phyloP scores from a whole-genome alignment of 2,329 filamentous ascomycete species.

The Sporothrix curviconia region DNA sequence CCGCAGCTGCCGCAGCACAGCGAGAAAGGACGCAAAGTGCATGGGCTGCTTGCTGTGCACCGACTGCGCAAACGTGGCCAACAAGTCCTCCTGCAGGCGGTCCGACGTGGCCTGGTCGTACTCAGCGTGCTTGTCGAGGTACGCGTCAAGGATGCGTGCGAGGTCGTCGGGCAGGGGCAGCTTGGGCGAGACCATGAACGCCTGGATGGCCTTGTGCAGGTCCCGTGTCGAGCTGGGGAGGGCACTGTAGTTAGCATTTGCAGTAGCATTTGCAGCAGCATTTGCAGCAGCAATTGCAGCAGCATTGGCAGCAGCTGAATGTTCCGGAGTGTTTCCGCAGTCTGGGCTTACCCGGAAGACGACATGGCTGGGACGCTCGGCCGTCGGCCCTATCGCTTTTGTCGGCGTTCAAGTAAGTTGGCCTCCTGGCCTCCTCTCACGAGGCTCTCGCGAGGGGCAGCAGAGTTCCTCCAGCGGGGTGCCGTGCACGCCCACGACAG shows the following conservation, averaged over 20 bases:
- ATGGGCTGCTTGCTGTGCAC: constrained; percentile 47
- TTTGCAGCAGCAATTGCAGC: too few relatives aligned
- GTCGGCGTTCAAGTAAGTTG: too few relatives aligned
- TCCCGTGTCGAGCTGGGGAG: constrained; percentile 50
- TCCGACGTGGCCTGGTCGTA: constrained; percentile 64
- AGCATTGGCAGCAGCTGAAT: too few relatives aligned
- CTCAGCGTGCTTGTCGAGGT: constrained; percentile 60
- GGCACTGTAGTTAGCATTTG: neutral
- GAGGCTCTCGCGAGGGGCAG: too few relatives aligned
- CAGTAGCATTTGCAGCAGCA: too few relatives aligned
- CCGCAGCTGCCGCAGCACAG: constrained; percentile 57
- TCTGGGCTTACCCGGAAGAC: too few relatives aligned
- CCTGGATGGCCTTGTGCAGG: constrained; percentile 50
- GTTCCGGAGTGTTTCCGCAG: too few relatives aligned
- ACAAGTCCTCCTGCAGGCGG: constrained; percentile 66
- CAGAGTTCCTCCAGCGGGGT: too few relatives aligned
- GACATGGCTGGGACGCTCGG: too few relatives aligned
- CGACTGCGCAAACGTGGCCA: constrained; percentile 58
- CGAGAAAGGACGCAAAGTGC: constrained; percentile 61
- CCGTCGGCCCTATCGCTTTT: too few relatives aligned
- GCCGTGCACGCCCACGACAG: too few relatives aligned
- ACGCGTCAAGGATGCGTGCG: constrained; percentile 54
- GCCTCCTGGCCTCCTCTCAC: too few relatives aligned
- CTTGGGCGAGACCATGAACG: constrained; percentile 42
- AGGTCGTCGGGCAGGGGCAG: constrained; percentile 63